Conservation (phyloP, 768 basidiomycete species). For the Auricularia cornea region DNA sequence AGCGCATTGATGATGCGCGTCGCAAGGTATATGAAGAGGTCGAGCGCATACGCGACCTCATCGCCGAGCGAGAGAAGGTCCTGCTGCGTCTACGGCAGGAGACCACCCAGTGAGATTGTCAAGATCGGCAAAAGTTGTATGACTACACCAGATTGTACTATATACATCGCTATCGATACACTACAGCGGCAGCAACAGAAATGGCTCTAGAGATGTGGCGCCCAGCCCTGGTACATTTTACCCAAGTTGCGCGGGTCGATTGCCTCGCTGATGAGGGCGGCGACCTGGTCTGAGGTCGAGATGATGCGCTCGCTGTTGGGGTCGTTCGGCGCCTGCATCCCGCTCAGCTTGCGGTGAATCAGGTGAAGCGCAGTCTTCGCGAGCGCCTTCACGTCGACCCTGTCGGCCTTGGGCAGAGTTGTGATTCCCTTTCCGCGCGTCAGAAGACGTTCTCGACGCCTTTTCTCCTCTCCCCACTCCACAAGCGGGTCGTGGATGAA, state of each 20-base stretch:
- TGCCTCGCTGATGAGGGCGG: conserved; percentile 34
- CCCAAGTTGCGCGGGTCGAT: conserved; percentile 29
- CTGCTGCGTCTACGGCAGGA: conserved; percentile 54
- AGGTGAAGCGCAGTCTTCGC: conserved; percentile 71
- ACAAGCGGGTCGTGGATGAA: conserved; percentile 96
- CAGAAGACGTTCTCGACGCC: conserved; percentile 43
- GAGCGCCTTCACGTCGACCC: conserved; percentile 40
- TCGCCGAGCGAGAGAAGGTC: conserved; percentile 81
- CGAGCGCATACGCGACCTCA: conserved; percentile 54
- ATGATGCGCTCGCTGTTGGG: conserved; percentile 7
- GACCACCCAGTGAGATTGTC: background rate
- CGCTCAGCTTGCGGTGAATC: conserved; percentile 71
- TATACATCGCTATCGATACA: background rate
- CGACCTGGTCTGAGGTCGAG: conserved; percentile 33
- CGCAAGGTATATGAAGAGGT: conserved; percentile 66
- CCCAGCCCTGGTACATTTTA: background rate
- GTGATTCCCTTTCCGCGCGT: background rate
- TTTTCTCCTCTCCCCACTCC: conserved; percentile 85
- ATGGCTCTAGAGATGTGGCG: background rate
- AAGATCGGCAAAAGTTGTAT: conserved; percentile 5
- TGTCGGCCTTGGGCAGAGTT: conserved; percentile 38
- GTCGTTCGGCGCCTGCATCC: conserved; percentile 11
- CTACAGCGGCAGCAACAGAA: background rate
- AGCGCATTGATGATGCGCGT: conserved; percentile 68
- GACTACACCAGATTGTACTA: background rate